A percentile compares a stretch with the other conserved stretches of the same genome.
These are phyloP conservation scores for Solanum hybrid DNA, from an alignment of 305 asterid genomes.

Conservation along the genomic window DNA sequence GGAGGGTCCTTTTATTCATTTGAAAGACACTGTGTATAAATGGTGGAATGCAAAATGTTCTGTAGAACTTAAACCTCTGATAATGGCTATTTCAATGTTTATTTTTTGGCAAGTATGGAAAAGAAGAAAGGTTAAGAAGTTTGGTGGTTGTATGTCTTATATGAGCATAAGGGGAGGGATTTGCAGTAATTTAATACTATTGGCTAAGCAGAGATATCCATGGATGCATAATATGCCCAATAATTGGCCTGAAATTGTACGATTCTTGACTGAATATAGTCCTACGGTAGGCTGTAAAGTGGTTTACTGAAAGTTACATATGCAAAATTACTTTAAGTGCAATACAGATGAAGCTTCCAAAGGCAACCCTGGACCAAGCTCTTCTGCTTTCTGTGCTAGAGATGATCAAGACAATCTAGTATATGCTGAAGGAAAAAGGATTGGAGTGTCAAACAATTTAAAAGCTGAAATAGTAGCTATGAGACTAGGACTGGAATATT, in stretches of 20 bases:
- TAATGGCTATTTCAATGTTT: background rate
- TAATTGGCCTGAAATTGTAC: background rate
- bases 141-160: background rate
- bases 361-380: background rate
- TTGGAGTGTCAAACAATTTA: background rate
- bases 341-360: background rate
- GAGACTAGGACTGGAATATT: background rate
- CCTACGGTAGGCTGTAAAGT: background rate
- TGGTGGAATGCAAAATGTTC: background rate
- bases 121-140: background rate
- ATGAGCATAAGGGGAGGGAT: background rate
- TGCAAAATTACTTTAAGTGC: background rate
- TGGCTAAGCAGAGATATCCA: background rate
- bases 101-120: background rate
- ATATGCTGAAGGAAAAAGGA: background rate
- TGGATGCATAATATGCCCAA: background rate
- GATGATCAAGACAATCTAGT: background rate
- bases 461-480: background rate
- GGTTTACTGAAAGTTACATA: background rate
- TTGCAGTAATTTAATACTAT: background rate
- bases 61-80: background rate
- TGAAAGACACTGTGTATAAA: background rate
- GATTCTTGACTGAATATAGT: background rate
- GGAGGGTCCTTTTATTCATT: background rate
- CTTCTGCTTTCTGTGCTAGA: background rate